A percentile compares a stretch with the other conserved stretches of the same genome.
These are phyloP conservation scores for Ceratocystis alfenasii DNA, from an alignment of 2,329 filamentous ascomycete genomes.

Conservation along the genomic window DNA sequence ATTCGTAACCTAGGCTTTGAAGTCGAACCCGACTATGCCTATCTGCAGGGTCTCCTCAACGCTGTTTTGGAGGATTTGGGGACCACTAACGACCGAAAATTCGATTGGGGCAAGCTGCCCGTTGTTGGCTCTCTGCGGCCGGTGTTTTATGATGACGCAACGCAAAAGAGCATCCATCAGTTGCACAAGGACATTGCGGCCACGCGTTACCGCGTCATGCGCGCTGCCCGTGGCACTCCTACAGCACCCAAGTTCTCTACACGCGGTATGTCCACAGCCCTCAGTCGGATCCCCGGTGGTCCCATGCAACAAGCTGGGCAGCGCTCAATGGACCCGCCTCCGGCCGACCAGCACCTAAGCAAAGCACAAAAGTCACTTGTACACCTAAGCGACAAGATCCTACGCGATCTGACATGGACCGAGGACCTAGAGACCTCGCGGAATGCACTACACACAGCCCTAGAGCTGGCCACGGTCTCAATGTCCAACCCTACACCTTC, in stretches of 20 bases:
- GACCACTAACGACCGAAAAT: conserved; percentile 15
- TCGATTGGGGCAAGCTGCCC: conserved; percentile 19
- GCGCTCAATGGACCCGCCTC: conserved; percentile 8
- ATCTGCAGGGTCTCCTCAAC: conserved; percentile 18
- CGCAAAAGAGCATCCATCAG: conserved; percentile 8
- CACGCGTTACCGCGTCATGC: conserved; percentile 18
- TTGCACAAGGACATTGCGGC: conserved; percentile 15
- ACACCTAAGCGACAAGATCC: conserved; percentile 16
- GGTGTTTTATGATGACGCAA: conserved; percentile 13
- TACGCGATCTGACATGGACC: conserved; percentile 15
- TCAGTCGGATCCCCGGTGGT: not conserved
- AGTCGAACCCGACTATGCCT: conserved; percentile 16
- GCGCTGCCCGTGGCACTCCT: conserved; percentile 3
- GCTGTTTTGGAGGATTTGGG: conserved; percentile 10
- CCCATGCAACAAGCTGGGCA: not conserved
- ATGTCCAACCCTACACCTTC: not conserved
- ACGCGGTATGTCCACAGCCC: not conserved
- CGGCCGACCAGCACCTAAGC: conserved; percentile 19
- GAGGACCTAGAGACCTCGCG: conserved; percentile 13
- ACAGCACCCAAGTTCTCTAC: conserved; percentile 11
- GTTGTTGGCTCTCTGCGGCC: conserved; percentile 13
- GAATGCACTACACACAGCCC: not conserved
- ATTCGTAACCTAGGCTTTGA: conserved; percentile 17
- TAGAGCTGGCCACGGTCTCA: not conserved
- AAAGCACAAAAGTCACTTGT: conserved; percentile 18